These are phyloP conservation scores for Glutinoglossum americanum DNA, from an alignment of 495 filamentous ascomycete genomes.

Conservation along the genomic window DNA sequence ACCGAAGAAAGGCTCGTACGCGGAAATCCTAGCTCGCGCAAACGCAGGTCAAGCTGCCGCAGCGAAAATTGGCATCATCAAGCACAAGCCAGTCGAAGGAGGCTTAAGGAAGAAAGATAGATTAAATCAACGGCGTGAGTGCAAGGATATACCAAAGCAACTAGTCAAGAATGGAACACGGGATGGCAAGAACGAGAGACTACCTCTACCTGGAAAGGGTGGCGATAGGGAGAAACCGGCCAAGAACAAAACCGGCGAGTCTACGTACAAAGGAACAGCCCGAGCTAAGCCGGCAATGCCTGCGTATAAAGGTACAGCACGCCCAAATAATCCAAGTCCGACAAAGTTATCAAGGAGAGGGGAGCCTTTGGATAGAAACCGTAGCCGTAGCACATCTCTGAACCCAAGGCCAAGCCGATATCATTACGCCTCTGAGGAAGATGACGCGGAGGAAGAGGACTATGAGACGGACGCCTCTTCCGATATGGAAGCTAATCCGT, in stretches of 20 bases:
- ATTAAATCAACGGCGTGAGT: constrained; percentile 11
- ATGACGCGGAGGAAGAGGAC: constrained; percentile 27
- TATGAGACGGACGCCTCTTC: constrained; percentile 33
- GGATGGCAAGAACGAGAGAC: constrained; percentile 3
- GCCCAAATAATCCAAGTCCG: background rate
- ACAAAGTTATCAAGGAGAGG: constrained; percentile 16
- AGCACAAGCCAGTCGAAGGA: constrained; percentile 19
- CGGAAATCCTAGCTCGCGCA: constrained; percentile 45
- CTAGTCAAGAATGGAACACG: background rate
- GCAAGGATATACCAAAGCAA: constrained; percentile 4
- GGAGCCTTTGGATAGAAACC: constrained; percentile 7
- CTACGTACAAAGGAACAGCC: constrained; percentile 30
- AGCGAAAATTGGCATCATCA: constrained; percentile 18
- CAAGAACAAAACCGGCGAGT: constrained; percentile 12
- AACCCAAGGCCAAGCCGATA: constrained; percentile 7
- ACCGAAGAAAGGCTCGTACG: constrained; percentile 44
- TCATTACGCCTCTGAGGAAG: constrained; percentile 17
- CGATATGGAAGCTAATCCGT: constrained; percentile 44
- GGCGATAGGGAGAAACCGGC: constrained; percentile 1
- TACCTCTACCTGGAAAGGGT: background rate
- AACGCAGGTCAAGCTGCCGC: constrained; percentile 26
- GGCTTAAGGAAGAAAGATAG: constrained; percentile 14
- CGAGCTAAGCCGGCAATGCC: constrained; percentile 20
- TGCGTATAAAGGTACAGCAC: constrained; percentile 35
- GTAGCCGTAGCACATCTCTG: constrained; percentile 8